These are phyloP conservation scores for Moesziomyces sp. DNA, from an alignment of 1,284 basidiomycete species.

Conservation along the genomic window DNA sequence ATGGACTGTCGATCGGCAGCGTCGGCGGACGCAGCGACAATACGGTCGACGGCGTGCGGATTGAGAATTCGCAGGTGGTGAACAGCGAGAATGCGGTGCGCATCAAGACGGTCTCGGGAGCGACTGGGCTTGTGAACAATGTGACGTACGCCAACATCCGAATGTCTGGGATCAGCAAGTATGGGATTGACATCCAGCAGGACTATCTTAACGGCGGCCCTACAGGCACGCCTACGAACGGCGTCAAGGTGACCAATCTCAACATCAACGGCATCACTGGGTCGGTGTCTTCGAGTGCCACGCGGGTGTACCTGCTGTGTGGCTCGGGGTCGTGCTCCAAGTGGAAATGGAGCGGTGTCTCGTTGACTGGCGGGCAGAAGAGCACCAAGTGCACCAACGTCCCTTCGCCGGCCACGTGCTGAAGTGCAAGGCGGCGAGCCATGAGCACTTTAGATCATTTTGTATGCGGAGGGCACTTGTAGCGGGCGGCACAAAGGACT, in stretches of 20 bases:
- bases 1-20: constrained; percentile 44
- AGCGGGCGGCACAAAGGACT: too few species aligned
- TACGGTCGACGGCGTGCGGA: constrained; percentile 25
- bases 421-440: too few species aligned
- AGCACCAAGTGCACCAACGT: constrained; percentile 18
- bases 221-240: constrained; percentile 23
- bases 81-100: constrained; percentile 28
- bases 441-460: too few species aligned
- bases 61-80: constrained; percentile 20
- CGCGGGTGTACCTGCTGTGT: constrained; percentile 24
- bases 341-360: constrained; percentile 22
- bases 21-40: constrained; percentile 38
- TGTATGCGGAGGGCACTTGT: too few species aligned
- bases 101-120: constrained; percentile 42
- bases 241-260: constrained; percentile 39
- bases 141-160: constrained; percentile 31
- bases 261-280: constrained; percentile 23
- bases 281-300: constrained; percentile 11
- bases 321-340: constrained; percentile 20
- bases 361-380: constrained; percentile 14
- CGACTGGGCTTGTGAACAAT: constrained; percentile 30
- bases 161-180: constrained; percentile 19
- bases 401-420: constrained; percentile 8
- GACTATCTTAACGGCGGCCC: constrained; percentile 36
- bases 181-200: constrained; percentile 39